Base-by-base conservation (phyloP, 2,329 filamentous ascomycete species). In the Paradendryphiella salina region DNA sequence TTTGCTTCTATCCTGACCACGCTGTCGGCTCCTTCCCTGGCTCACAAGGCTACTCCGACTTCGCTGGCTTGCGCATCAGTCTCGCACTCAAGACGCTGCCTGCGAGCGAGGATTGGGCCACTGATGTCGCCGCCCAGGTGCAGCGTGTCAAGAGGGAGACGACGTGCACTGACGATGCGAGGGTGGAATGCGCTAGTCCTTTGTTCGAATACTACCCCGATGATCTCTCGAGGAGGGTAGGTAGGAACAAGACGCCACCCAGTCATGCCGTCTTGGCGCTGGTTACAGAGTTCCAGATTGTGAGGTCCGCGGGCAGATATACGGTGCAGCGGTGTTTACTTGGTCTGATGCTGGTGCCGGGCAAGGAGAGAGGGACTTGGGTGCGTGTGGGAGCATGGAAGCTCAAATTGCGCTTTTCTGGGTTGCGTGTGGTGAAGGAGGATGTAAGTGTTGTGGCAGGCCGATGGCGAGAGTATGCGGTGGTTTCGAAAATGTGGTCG, bases 381-480 rank as follows among this genome's bases (percentile, higher is more conserved):
- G 40, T 4, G 20, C 28, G 54, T 3, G 29, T 52, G 1, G 54
- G 51, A 4, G 50, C 36, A 6, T 57, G 54, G 50, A 51, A 49
- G 23, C 23, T 26, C 3, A 9, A 9, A 26, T 9, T 26, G 23
- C 9, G 23, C 8, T 26, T 26, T 26, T 26, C 23, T 2, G 23
- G 23, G 23, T 21, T 57, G 8, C 34, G 15, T 1, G 11, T 56
- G 2, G 34, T 28, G 15, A 29, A 48, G 1, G 7, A 1, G 2
- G 36, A 18, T 9, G 37, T 57, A 3, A 3, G 13, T 0, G 43
- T 51, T 5, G 46, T 56, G 3, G 50, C 50, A 14, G n/a, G 18
- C 17, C 14, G 46, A 7, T 56, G 53, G 53, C 10, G 13, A 8
- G 34, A 14, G 7, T 23, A 46, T 18, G 4, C 1, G 9, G 10